Evolutionary conservation across 768 basidiomycete species (phyloP), one percentile per base, ranked within the genome.

Genomic region (Lactifluus hygrophoroides): DNA sequence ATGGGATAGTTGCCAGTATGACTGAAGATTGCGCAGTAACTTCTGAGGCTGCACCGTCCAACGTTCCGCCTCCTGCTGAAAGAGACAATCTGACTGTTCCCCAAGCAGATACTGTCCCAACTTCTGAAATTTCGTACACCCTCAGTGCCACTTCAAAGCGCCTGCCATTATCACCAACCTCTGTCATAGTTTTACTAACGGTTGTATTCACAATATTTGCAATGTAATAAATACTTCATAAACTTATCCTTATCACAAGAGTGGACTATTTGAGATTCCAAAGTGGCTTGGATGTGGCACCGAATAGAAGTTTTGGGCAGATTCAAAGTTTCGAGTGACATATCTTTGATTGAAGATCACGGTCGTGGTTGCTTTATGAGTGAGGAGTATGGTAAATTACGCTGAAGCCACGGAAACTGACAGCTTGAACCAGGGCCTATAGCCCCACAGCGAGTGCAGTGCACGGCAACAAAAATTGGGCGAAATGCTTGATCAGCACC

Each of bases 41-140:
- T 0, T 72, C 71, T 14, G 69, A 79, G 35, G 57, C 70, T 3
- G 77, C 80, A 2, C 79, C 77, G 5, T 70, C 73, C 7, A 70
- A 70, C 3, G 67, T 69, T 10, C 67, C 67, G 27, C 48, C 55
- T 5, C 63, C 67, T 38, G 35, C 56, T 3, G 38, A 46, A 1
- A 64, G 64, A 14, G 59, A 57, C 3, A 44, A 51, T 6, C 57
- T 52, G 27, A 63, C 66, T 32, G 64, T 66, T 19, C 66, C 66
- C n/a, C 67, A 64, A 45, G 64, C 67, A 13, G 19, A 46, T 8
- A 14, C 50, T 21, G 43, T 11, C 58, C 35, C 8, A 17, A 16
- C 53, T 25, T 40, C 45, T 27, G 43, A 47, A 17, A 59, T 38
- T 43, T 49, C 49, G 4, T 38, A 27, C 23, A 27, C 9, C 16